Base-by-base conservation (phyloP, 768 basidiomycete species). In the Podaxis sp. region DNA sequence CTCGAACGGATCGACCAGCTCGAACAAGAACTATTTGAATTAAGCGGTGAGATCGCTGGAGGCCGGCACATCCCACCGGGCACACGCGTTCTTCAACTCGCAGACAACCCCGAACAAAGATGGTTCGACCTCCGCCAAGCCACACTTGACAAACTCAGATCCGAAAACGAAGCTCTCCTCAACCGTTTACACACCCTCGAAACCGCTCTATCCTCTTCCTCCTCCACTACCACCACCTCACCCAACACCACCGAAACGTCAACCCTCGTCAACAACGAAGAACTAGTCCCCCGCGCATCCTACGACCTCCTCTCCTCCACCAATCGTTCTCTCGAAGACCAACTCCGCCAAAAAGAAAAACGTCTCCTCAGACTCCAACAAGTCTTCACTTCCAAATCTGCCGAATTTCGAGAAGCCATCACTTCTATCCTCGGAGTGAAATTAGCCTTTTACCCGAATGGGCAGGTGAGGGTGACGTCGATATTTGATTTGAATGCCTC, bases 361-460 rank as follows among this genome's bases (percentile, higher is more conserved):
- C 80, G 93, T 36, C 75, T 96, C 13, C 70, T 89, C 59, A 79
- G 93, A 46, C 77, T 98, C 33, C 87, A 95, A 69, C 87, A 96
- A 85, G 86, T 96, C 4, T 97, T 93, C 75, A 77, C 82, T 0
- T 85, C 87, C 38, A 98, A 97, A 73, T 88, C 89, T 8, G 85
- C 89, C 63, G 95, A 98, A 70, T 96, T 99, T 79, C 86, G 92
- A 42, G 93, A 96, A 71, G 89, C 95, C 5, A 90, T 98, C 63
- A 88, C 90, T 3, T 88, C 91, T 0, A 89, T 99, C 54, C 83
- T 98, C 0, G 96, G 96, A 5, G 88, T 95, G 71, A 94, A 96
- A 69, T 84, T 98, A 55, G 88, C 90, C 1, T 97, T 98, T 72
- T 92, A 92, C 70, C 92, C 90, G 15, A 94, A 93, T 56, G 96